Evolutionary conservation across 148 eudicot genomes (phyloP).

Genomic region (Fagopyrum homotropicum): DNA sequence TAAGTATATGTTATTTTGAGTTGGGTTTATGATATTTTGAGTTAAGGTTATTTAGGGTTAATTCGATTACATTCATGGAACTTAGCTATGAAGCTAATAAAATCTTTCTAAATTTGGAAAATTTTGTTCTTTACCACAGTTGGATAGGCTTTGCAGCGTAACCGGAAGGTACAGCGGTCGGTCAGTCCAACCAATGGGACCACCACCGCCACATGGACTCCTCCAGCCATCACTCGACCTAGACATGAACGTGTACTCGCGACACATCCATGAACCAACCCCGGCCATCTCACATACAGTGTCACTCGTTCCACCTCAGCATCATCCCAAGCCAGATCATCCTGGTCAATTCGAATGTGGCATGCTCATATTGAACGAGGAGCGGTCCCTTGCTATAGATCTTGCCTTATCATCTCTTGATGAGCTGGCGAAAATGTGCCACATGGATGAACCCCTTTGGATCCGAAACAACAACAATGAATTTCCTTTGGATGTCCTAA

Average conservation of each 20-base stretch:
- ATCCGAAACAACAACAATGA: conserved; percentile 12
- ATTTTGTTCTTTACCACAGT: conserved; percentile 24
- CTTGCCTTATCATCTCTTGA: conserved; percentile 67
- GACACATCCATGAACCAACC: conserved; percentile 51
- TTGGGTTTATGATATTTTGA: too few species aligned
- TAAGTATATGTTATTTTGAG: too few species aligned
- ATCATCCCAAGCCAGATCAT: conserved; percentile 32
- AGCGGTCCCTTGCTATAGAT: conserved; percentile 65
- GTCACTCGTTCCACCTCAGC: conserved; percentile 2
- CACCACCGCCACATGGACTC: conserved; percentile 27
- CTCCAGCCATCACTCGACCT: conserved; percentile 67
- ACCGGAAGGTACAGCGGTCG: conserved; percentile 52
- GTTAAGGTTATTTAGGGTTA: too few species aligned
- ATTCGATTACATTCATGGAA: too few species aligned
- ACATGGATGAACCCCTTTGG: conserved; percentile 74
- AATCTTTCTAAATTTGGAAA: neutral
- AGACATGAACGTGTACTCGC: conserved; percentile 66
- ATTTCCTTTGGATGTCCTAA: conserved; percentile 37
- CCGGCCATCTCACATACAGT: neutral
- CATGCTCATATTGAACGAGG: conserved; percentile 56
- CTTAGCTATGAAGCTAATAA: too few species aligned
- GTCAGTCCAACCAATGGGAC: conserved; percentile 40
- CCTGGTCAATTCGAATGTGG: conserved; percentile 34
- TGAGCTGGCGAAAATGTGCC: conserved; percentile 62
- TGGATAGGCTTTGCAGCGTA: conserved; percentile 63